Conservation (phyloP, 768 basidiomycete genomes). For the Boletus tylopilopsis region DNA sequence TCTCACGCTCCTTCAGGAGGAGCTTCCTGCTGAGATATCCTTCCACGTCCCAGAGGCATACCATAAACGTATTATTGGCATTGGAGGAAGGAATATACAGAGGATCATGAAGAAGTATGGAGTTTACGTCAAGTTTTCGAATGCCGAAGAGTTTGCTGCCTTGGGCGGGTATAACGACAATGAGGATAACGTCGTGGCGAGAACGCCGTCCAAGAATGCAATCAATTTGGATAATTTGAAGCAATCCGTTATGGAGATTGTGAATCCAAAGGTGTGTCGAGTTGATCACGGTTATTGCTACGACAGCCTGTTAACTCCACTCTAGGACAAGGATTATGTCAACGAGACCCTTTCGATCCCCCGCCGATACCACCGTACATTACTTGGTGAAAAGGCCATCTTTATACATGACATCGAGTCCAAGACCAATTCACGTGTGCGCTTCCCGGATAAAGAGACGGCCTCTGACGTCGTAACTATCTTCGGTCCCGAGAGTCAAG, state of each 20-base stretch:
- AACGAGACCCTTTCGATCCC: constrained; percentile 93
- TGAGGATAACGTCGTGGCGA: constrained; percentile 98
- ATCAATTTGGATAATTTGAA: constrained; percentile 93
- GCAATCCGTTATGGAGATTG: constrained; percentile 95
- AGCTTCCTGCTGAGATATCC: constrained; percentile 96
- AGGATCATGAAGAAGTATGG: constrained; percentile 99
- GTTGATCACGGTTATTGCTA: background rate
- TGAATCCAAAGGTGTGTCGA: constrained; percentile 81
- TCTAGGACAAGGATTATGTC: constrained; percentile 93
- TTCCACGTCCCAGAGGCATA: constrained; percentile 99
- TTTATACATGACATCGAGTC: constrained; percentile 96
- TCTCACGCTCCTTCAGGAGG: constrained; percentile 87
- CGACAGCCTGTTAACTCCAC: constrained; percentile 1
- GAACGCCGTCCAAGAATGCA: constrained; percentile 97
- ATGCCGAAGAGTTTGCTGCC: constrained; percentile 94
- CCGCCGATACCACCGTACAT: constrained; percentile 88
- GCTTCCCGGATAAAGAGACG: constrained; percentile 90
- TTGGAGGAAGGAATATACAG: constrained; percentile 96
- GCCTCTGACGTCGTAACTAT: constrained; percentile 96
- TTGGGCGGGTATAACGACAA: constrained; percentile 95
- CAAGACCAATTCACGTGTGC: constrained; percentile 91
- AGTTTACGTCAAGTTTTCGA: constrained; percentile 99
- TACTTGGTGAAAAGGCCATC: constrained; percentile 94
- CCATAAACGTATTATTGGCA: constrained; percentile 98
- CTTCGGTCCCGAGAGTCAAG: constrained; percentile 95